Conservation (phyloP, 305 asterid genomes). For the Fraxinus dipetala region DNA sequence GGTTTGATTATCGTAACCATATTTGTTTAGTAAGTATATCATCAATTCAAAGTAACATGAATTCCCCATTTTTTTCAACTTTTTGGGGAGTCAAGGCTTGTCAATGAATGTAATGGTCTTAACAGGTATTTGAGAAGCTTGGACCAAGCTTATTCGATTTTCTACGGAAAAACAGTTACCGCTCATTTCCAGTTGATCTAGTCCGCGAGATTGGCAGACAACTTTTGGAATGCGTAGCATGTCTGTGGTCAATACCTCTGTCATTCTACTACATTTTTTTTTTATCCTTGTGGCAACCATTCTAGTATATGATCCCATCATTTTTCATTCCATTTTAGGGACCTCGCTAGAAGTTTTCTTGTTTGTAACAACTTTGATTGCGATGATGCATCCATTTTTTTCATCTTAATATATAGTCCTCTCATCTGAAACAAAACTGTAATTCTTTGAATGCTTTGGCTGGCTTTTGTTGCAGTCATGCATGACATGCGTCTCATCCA, state of each 20-base stretch:
- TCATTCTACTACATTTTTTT: neutral
- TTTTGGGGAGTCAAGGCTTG: conserved; percentile 61
- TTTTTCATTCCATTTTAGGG: neutral
- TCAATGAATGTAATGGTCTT: conserved; percentile 69
- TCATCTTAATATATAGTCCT: neutral
- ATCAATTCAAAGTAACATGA: conserved; percentile 66
- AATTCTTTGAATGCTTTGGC: neutral
- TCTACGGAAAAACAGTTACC: conserved; percentile 95
- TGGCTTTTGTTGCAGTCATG: conserved; percentile 58
- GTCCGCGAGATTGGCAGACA: conserved; percentile 99
- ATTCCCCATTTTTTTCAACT: conserved; percentile 60
- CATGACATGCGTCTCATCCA: conserved; percentile 85
- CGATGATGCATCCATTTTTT: neutral
- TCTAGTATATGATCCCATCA: neutral
- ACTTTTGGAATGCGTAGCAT: conserved; percentile 97
- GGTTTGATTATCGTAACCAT: conserved; percentile 99
- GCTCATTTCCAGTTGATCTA: conserved; percentile 94
- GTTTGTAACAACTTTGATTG: neutral
- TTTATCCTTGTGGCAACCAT: neutral
- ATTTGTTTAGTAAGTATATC: conserved; percentile 90
- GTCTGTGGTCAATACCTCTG: conserved; percentile 73
- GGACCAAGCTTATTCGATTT: conserved; percentile 99
- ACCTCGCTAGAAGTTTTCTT: neutral
- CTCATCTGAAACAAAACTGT: neutral
- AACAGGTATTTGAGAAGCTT: conserved; percentile 99